A percentile compares a stretch with the other conserved stretches of the same genome.
phyloP scores from a whole-genome alignment of 2,329 filamentous ascomycete species.

The Thielaviopsis ethacetica region DNA sequence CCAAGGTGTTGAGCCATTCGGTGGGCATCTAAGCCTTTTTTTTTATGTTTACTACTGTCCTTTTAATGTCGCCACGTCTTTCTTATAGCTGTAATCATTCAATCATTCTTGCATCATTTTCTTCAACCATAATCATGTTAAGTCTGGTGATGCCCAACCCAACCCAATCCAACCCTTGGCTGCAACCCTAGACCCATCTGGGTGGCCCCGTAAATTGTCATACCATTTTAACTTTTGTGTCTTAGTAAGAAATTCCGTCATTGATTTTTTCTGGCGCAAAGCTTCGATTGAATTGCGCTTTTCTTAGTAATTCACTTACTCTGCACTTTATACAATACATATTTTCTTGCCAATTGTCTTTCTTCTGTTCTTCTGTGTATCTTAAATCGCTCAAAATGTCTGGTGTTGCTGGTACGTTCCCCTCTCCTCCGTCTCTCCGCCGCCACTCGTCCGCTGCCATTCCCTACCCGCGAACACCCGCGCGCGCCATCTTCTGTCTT shows the following conservation, averaged over 20 bases:
- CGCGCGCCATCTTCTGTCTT: too few relatives aligned
- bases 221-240: neutral
- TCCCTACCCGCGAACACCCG: too few relatives aligned
- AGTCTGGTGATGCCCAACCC: too few relatives aligned
- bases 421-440: neutral
- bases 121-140: too few relatives aligned
- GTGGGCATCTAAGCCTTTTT: slow-evolving; percentile 35
- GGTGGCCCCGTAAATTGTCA: too few relatives aligned
- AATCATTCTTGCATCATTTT: too few relatives aligned
- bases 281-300: too few relatives aligned
- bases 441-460: neutral
- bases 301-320: too few relatives aligned
- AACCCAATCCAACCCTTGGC: too few relatives aligned
- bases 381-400: neutral
- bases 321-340: too few relatives aligned
- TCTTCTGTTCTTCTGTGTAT: neutral
- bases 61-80: neutral
- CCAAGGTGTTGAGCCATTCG: slow-evolving; percentile 70
- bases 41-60: neutral
- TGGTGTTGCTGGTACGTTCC: neutral
- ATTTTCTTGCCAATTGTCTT: too few relatives aligned
- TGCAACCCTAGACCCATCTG: too few relatives aligned
- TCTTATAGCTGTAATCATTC: neutral
- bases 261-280: neutral
- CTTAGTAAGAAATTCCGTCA: neutral